Percentiles rank a stretch among this genome's conserved stretches.
Evolutionary conservation across 2,329 filamentous ascomycete genomes (phyloP).

Genomic region (Diaporthe sp.): DNA sequence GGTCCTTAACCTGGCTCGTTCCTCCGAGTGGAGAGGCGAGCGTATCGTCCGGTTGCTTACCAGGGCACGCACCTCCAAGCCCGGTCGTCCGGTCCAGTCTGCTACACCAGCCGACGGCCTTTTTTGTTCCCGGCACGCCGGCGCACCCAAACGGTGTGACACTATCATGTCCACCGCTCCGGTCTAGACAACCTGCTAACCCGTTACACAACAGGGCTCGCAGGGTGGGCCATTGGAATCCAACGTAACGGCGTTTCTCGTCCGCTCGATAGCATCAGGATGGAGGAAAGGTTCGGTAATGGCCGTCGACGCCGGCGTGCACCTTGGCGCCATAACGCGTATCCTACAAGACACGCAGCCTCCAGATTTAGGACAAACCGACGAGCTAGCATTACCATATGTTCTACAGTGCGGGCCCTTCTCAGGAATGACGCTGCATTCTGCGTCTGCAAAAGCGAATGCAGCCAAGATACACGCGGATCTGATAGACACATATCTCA

Average conservation of each 20-base stretch:
- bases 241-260: slow-evolving; percentile 89
- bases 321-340: slow-evolving; percentile 86
- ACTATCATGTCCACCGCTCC: slow-evolving; percentile 23
- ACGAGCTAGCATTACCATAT: slow-evolving; percentile 60
- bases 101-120: slow-evolving; percentile 1
- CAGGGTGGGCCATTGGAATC: slow-evolving; percentile 92
- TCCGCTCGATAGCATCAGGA: slow-evolving; percentile 82
- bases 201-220: slow-evolving; percentile 73
- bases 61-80: background rate
- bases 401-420: slow-evolving; percentile 81
- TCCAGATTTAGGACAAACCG: slow-evolving; percentile 50
- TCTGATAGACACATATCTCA: slow-evolving; percentile 88
- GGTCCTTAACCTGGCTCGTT: slow-evolving; percentile 1
- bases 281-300: slow-evolving; percentile 89
- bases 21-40: slow-evolving; percentile 29
- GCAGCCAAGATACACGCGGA: slow-evolving; percentile 83
- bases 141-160: slow-evolving; percentile 9
- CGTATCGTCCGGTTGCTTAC: slow-evolving; percentile 4
- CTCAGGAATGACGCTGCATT: slow-evolving; percentile 79
- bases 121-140: slow-evolving; percentile 2
- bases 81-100: background rate
- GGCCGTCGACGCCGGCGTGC: slow-evolving; percentile 94
- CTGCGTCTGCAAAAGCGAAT: slow-evolving; percentile 78
- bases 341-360: slow-evolving; percentile 75
- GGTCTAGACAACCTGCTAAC: slow-evolving; percentile 47